Conservation (phyloP, 495 filamentous ascomycete species). For the Penicillium ochrochloron region DNA sequence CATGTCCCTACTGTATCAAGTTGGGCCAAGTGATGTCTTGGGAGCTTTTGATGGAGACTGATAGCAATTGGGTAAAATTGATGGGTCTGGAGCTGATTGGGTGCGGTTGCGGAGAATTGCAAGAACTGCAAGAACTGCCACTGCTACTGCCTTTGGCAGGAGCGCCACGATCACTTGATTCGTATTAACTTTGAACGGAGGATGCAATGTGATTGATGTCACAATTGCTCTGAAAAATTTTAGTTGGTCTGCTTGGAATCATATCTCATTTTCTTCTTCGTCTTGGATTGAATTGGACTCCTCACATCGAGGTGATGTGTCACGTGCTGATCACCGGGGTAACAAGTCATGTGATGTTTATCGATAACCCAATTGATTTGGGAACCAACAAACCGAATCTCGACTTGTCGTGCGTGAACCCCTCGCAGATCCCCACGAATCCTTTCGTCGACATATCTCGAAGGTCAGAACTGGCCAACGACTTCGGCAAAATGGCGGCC, state of each 20-base stretch:
- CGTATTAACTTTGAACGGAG: background rate
- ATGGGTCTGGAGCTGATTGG: conserved; percentile 23
- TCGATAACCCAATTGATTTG: conserved; percentile 43
- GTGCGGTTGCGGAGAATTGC: conserved; percentile 4
- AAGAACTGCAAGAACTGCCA: background rate
- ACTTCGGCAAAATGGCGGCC: conserved; percentile 50
- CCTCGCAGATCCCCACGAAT: conserved; percentile 13
- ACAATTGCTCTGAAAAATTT: background rate
- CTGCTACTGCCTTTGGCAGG: background rate
- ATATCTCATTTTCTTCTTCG: background rate
- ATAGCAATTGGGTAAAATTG: conserved; percentile 3
- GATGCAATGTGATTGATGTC: too few species aligned
- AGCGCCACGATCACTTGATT: background rate
- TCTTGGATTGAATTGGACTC: background rate
- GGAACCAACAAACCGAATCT: background rate
- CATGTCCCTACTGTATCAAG: background rate
- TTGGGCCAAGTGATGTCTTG: background rate
- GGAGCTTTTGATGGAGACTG: conserved; percentile 5
- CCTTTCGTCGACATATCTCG: conserved; percentile 2
- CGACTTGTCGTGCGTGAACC: background rate
- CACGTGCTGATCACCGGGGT: conserved; percentile 43
- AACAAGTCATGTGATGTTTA: conserved; percentile 49
- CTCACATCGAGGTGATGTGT: background rate
- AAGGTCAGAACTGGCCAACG: conserved; percentile 4
- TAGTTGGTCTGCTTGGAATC: background rate